Evolutionary conservation across 108 stramenopile genomes (phyloP).

Genomic region (Conticribra guillardii): DNA sequence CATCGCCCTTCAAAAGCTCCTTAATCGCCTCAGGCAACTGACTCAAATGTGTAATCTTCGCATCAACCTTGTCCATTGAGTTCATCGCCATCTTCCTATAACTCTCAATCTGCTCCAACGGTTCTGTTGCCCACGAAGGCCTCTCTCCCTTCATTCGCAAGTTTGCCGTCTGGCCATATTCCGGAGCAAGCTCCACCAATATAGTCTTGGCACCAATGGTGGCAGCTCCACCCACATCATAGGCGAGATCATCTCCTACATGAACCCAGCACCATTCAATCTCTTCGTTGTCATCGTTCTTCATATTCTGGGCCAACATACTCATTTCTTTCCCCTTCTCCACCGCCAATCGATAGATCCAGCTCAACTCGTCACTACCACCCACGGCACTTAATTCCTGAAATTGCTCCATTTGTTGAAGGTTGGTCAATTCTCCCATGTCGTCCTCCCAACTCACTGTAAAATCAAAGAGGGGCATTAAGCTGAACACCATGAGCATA

Average conservation of each 20-base stretch:
- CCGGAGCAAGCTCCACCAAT: constrained; percentile 68
- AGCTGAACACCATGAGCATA: constrained; percentile 85
- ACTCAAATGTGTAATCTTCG: constrained; percentile 64
- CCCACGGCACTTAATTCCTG: constrained; percentile 76
- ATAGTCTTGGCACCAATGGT: constrained; percentile 87
- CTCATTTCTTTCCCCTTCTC: constrained; percentile 78
- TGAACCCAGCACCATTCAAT: constrained; percentile 78
- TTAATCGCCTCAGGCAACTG: constrained; percentile 81
- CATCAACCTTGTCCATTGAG: constrained; percentile 67
- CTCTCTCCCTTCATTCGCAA: constrained; percentile 68
- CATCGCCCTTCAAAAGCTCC: constrained; percentile 57
- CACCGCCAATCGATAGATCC: constrained; percentile 87
- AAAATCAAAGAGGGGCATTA: constrained; percentile 87
- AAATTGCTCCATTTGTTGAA: constrained; percentile 66
- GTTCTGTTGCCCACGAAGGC: constrained; percentile 77
- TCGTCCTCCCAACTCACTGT: constrained; percentile 89
- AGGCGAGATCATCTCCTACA: constrained; percentile 90
- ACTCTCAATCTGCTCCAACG: constrained; percentile 63
- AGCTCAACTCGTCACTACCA: constrained; percentile 73
- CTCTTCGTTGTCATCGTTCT: constrained; percentile 41
- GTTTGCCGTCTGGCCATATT: constrained; percentile 80
- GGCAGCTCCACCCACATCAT: constrained; percentile 84
- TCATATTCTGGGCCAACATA: constrained; percentile 54
- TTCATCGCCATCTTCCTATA: constrained; percentile 76
- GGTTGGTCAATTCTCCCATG: constrained; percentile 53